phyloP scores from a whole-genome alignment of 1,284 basidiomycete species.

The Stygiomarasmius scandens region DNA sequence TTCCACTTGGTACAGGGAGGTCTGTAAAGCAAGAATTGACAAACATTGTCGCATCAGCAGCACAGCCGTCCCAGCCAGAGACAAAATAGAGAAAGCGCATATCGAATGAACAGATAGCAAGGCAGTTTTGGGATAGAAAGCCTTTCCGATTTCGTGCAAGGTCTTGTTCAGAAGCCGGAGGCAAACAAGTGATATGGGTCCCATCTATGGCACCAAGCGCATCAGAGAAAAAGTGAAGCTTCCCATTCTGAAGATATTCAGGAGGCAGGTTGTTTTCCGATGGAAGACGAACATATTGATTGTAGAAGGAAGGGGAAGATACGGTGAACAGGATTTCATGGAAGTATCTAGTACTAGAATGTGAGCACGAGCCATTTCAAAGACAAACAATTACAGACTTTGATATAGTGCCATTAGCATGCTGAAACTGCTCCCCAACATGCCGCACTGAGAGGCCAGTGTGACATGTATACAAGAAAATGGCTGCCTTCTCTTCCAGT shows the following conservation, averaged over 20 bases:
- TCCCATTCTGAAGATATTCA: conserved; percentile 9
- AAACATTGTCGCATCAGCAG: conserved; percentile 24
- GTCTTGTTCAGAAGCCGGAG: conserved; percentile 12
- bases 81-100: conserved; percentile 22
- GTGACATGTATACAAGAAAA: conserved; percentile 32
- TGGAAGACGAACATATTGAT: conserved; percentile 4
- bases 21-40: conserved; percentile 15
- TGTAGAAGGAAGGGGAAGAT: conserved; percentile 9
- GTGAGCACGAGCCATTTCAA: neutral
- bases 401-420: conserved; percentile 21
- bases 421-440: conserved; percentile 34
- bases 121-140: conserved; percentile 9
- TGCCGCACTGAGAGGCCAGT: conserved; percentile 31
- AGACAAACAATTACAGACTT: neutral
- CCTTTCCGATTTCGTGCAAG: conserved; percentile 18
- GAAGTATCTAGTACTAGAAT: conserved; percentile 6
- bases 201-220: conserved; percentile 29
- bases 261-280: neutral
- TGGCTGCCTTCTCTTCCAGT: conserved; percentile 16
- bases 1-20: conserved; percentile 20
- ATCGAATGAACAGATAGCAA: conserved; percentile 17
- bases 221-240: conserved; percentile 26
- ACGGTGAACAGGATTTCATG: neutral
- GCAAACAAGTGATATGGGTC: conserved; percentile 25
- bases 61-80: conserved; percentile 26